Percentiles rank a stretch among this genome's conserved stretches.
These are phyloP conservation scores for Lepidium africanum DNA, from an alignment of 345 rosid genomes.

Conservation along the genomic window DNA sequence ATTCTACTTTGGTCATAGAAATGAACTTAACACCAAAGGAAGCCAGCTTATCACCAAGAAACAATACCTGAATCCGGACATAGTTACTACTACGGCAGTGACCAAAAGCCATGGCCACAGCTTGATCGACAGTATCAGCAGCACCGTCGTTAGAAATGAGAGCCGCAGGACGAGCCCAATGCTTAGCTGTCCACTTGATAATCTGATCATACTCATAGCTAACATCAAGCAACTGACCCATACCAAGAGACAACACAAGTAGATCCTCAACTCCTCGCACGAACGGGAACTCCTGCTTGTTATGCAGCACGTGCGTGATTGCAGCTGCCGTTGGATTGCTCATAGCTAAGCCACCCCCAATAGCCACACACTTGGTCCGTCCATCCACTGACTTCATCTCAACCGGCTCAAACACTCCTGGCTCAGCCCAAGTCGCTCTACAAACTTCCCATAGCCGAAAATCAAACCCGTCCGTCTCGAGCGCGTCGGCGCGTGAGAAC, in stretches of 20 bases:
- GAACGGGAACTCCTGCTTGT: constrained; percentile 95
- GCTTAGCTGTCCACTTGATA: constrained; percentile 70
- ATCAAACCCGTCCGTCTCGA: no score
- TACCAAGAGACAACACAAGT: constrained; percentile 71
- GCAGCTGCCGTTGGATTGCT: constrained; percentile 72
- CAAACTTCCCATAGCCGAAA: no score
- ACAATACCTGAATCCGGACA: constrained; percentile 76
- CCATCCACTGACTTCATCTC: no score
- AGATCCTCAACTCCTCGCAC: constrained; percentile 96
- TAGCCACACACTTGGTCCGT: constrained; percentile 49
- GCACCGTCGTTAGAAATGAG: constrained; percentile 78
- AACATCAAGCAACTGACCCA: constrained; percentile 70
- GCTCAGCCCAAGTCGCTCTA: no score
- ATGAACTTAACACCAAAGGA: neutral
- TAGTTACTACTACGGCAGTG: constrained; percentile 69
- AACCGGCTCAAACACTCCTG: no score
- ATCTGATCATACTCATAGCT: constrained; percentile 67
- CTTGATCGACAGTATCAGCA: constrained; percentile 88
- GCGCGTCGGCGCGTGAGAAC: no score
- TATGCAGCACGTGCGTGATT: constrained; percentile 90
- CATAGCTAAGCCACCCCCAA: constrained; percentile 75
- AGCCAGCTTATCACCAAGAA: no score
- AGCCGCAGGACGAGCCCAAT: constrained; percentile 86
- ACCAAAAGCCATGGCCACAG: constrained; percentile 91
- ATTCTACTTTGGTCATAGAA: neutral